A percentile compares a stretch with the other conserved stretches of the same genome.
Conservation (phyloP, 2,329 filamentous ascomycete genomes). For the Talaromyces islandicus region DNA sequence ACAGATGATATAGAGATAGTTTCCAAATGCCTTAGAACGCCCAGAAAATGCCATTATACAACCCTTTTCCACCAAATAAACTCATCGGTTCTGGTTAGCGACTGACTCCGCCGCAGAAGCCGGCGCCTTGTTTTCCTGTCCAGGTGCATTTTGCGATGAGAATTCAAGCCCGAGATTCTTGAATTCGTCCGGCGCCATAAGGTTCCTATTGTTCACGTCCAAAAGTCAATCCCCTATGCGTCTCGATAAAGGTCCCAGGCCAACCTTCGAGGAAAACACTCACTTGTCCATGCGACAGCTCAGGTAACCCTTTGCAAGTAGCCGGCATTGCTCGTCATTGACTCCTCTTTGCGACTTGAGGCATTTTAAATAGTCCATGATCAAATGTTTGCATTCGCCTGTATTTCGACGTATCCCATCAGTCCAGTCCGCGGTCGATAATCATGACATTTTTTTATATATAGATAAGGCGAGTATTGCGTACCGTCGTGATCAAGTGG, state of each 20-base stretch:
- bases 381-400: constrained; percentile 92
- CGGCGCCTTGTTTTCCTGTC: background rate
- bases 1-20: background rate
- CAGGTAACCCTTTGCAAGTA: constrained; percentile 81
- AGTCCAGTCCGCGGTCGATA: background rate
- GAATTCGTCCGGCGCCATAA: constrained; percentile 95
- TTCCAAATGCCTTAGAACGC: background rate
- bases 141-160: constrained; percentile 28
- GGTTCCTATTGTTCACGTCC: constrained; percentile 54
- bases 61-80: background rate
- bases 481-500: constrained; percentile 88
- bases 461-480: background rate
- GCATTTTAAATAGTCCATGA: constrained; percentile 78
- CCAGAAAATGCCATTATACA: background rate
- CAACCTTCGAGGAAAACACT: constrained; percentile 25
- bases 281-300: constrained; percentile 92
- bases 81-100: background rate
- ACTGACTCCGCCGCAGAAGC: background rate
- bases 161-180: constrained; percentile 80
- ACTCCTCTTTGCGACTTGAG: constrained; percentile 77
- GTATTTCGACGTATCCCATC: background rate
- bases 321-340: constrained; percentile 80
- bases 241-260: background rate
- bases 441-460: background rate
- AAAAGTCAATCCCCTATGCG: background rate